Percentiles rank a stretch among this genome's conserved stretches.
phyloP scores from a whole-genome alignment of 139 green algal genomes.

The Ostreobium quekettii region DNA sequence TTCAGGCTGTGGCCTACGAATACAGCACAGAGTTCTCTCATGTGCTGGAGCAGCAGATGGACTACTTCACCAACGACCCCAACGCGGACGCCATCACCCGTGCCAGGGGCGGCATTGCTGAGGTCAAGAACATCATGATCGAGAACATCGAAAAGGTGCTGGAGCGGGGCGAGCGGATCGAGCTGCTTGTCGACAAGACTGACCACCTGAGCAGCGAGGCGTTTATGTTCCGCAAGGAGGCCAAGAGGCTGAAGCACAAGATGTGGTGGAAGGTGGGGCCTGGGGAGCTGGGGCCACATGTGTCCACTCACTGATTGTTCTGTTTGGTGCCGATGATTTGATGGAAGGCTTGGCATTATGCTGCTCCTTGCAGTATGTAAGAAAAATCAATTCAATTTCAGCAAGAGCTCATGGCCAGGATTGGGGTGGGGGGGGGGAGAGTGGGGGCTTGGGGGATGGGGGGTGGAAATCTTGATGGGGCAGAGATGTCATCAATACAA shows the following conservation, averaged over 20 bases:
- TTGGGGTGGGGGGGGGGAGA: too few species aligned
- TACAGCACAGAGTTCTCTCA: slow-evolving; percentile 73
- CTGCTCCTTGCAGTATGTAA: background rate
- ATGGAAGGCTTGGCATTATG: background rate
- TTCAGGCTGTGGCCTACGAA: slow-evolving; percentile 75
- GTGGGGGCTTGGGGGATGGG: too few species aligned
- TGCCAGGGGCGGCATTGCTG: slow-evolving; percentile 49
- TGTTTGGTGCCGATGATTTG: slow-evolving; percentile 17
- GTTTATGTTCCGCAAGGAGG: slow-evolving; percentile 74
- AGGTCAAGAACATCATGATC: slow-evolving; percentile 69
- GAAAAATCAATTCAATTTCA: slow-evolving; percentile 2
- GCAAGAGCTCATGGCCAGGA: background rate
- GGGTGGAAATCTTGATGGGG: too few species aligned
- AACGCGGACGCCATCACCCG: slow-evolving; percentile 69
- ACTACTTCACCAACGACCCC: slow-evolving; percentile 66
- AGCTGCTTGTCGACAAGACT: slow-evolving; percentile 50
- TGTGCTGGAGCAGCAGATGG: slow-evolving; percentile 63
- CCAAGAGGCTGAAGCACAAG: slow-evolving; percentile 38
- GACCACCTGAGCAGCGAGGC: slow-evolving; percentile 37
- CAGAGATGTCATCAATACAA: too few species aligned
- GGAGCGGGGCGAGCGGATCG: slow-evolving; percentile 35
- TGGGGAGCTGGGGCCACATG: background rate
- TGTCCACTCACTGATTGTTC: background rate
- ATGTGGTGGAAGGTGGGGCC: slow-evolving; percentile 66
- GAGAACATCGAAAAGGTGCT: slow-evolving; percentile 69